These are phyloP conservation scores for Cystofilobasidium bisporidii DNA, from an alignment of 768 basidiomycete species.

Conservation along the genomic window DNA sequence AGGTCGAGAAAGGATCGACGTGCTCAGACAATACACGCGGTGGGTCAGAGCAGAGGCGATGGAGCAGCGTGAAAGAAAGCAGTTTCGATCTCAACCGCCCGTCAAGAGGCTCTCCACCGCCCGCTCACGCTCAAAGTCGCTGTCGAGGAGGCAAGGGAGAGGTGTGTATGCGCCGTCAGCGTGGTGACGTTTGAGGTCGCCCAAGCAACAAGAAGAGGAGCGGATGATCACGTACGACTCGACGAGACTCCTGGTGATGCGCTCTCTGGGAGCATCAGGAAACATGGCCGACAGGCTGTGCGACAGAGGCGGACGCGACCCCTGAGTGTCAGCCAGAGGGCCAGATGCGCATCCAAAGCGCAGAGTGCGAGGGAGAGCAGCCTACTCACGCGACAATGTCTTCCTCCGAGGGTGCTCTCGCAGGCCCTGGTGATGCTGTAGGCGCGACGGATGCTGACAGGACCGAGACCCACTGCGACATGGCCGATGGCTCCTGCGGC, in stretches of 20 bases:
- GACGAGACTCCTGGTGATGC: background rate
- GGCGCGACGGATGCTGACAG: background rate
- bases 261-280: background rate
- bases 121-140: background rate
- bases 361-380: background rate
- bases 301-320: no score
- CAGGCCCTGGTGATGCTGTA: background rate
- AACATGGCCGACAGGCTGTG: background rate
- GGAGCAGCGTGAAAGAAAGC: no score
- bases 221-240: background rate
- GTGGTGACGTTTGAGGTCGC: no score
- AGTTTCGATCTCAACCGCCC: background rate
- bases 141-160: background rate
- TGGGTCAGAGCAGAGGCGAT: no score
- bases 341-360: no score
- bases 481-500: background rate
- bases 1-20: no score
- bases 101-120: background rate
- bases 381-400: background rate
- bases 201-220: no score
- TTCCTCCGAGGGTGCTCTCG: background rate
- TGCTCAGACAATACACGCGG: no score
- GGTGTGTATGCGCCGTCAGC: background rate
- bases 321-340: no score
- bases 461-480: conserved; percentile 2